Conservation (phyloP, 2,329 filamentous ascomycete species). For the Microdochium paspali region DNA sequence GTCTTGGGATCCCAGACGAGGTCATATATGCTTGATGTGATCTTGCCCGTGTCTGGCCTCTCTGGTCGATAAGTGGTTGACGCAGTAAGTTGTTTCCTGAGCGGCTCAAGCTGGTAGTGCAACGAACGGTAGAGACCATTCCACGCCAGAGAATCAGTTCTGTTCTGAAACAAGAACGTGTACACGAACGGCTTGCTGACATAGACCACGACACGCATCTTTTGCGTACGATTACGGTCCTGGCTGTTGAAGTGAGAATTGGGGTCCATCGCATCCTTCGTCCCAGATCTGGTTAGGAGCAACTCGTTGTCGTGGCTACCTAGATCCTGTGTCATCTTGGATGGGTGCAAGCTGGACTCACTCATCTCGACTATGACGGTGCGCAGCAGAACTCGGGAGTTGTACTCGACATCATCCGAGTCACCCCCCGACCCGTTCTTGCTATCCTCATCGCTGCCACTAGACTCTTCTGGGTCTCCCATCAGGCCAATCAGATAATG, state of each 20-base stretch:
- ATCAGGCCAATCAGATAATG: constrained; percentile 60
- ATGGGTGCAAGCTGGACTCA: constrained; percentile 29
- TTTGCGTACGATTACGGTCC: constrained; percentile 43
- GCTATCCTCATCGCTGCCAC: constrained; percentile 19
- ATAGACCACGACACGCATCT: constrained; percentile 63
- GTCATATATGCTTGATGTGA: constrained; percentile 43
- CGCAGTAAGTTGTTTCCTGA: constrained; percentile 44
- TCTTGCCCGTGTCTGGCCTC: constrained; percentile 28
- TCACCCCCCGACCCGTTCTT: constrained; percentile 12
- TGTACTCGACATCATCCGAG: constrained; percentile 25
- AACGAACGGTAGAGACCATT: constrained; percentile 49
- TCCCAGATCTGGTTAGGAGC: constrained; percentile 6
- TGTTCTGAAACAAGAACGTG: constrained; percentile 59
- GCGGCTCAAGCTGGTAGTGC: constrained; percentile 49
- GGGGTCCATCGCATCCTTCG: constrained; percentile 9
- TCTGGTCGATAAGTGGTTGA: constrained; percentile 49
- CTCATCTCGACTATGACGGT: constrained; percentile 60
- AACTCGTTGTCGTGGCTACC: constrained; percentile 25
- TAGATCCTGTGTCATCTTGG: constrained; percentile 35
- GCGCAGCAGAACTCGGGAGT: constrained; percentile 51
- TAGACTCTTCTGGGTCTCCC: constrained; percentile 48
- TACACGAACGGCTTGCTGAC: constrained; percentile 69
- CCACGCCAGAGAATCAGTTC: constrained; percentile 48
- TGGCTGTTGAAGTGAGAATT: constrained; percentile 29
- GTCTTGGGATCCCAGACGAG: constrained; percentile 51